Evolutionary conservation across 352 stramenopile genomes (phyloP), one percentile per base, ranked within the genome.

Genomic region (Lagenidium sp.): DNA sequence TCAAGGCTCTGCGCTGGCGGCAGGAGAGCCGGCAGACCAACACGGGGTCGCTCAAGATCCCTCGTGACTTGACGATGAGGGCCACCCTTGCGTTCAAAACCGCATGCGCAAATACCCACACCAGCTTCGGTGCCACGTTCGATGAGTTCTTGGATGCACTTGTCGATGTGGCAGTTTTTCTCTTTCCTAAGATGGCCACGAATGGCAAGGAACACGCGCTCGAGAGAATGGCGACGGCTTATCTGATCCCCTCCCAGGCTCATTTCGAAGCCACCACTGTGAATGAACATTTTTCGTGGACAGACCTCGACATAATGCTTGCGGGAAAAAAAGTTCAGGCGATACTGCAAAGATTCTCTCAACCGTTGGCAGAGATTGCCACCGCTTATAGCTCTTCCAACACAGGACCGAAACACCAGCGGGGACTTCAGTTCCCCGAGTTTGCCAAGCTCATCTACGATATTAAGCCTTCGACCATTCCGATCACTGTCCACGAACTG

Each of bases 101-200:
- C 4, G 50, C 57, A 18, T n/a, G n/a, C n/a, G n/a, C n/a, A n/a
- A n/a, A n/a, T n/a, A 49, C 48, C 16, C 41, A 22, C 4, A 60
- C 46, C 5, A 57, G 50, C 12, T 41, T 51, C 0, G 68, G 70
- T 0, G 55, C 63, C 0, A 77, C 18, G 0, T 85, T 85, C 36
- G 57, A 72, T 32, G 57, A 74, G 23, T 85, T 82, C 46, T 47
- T 88, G 23, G 69, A 84, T 32, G 70, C 73, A 10, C 47, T 84
- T 1, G 56, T 82, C 7, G 59, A 82, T 13, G 60, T 85, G 0
- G 65, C 66, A 2, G 51, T 32, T 15, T 69, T 65, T 19, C 41
- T 78, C 51, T 65, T 69, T 25, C 58, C 60, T 0, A 66, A 63
- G 30, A 36, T 50, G 7, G 36, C 29, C 21, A 37, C 2, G n/a